A percentile compares a stretch with the other conserved stretches of the same genome.
Conservation (phyloP, 345 rosid species). For the Lumnitzera racemosa region DNA sequence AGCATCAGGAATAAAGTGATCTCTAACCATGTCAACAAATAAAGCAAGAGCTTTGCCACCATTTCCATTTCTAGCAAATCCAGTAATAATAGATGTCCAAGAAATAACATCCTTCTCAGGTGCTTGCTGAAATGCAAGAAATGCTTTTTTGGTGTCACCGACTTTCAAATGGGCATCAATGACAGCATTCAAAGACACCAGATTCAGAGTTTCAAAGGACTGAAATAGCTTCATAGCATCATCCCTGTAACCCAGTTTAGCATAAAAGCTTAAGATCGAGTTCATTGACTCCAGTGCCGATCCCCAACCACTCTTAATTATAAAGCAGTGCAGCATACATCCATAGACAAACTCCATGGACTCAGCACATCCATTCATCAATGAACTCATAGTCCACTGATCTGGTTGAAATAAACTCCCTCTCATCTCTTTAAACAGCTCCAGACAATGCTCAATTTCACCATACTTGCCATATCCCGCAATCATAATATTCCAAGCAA, state of each 20-base stretch:
- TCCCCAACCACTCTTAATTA: conserved; percentile 68
- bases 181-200: conserved; percentile 65
- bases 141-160: conserved; percentile 48
- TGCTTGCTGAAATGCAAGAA: conserved; percentile 27
- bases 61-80: conserved; percentile 48
- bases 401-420: conserved; percentile 39
- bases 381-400: conserved; percentile 69
- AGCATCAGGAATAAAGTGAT: conserved; percentile 32
- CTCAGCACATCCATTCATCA: conserved; percentile 52
- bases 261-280: conserved; percentile 61
- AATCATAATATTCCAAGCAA: conserved; percentile 82
- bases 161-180: conserved; percentile 62
- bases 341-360: conserved; percentile 32
- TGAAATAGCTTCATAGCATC: conserved; percentile 50
- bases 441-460: conserved; percentile 40
- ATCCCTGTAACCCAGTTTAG: conserved; percentile 38
- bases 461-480: conserved; percentile 47
- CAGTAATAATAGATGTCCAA: conserved; percentile 74
- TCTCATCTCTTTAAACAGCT: conserved; percentile 40
- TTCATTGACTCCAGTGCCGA: conserved; percentile 52
- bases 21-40: conserved; percentile 43
- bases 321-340: conserved; percentile 40
- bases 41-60: conserved; percentile 49
- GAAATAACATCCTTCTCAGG: conserved; percentile 58
- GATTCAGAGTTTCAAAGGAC: conserved; percentile 31